Evolutionary conservation across 352 stramenopile genomes (phyloP), one percentile per base, ranked within the genome.

Genomic region (Phytophthora meadii): DNA sequence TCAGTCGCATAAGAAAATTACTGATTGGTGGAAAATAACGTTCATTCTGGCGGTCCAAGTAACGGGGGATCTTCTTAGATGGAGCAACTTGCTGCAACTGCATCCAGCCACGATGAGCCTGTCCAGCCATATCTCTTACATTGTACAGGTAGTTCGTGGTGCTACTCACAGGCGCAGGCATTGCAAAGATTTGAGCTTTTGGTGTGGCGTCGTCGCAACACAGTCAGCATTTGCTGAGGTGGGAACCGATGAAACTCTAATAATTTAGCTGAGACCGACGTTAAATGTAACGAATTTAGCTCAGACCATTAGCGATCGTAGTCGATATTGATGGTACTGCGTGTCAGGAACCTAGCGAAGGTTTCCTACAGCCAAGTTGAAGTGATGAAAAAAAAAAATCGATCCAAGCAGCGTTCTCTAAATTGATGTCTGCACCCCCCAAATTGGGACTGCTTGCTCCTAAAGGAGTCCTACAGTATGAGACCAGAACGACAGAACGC

Each of bases 21-120:
- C 4, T 54, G 39, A 65, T 65, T 65, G 54, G 62, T 17, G 9
- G 32, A 70, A 64, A 64, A 36, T 44, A 30, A 22, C 8, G 6
- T 30, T 4, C 30, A 70, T 68, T 67, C 57, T 62, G 64, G 56
- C 28, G 64, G 64, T 67, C 47, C 56, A 71, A 46, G 39, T 68
- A 53, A n/a, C n/a, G 0, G 37, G n/a, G 37, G 3, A 11, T 15
- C 9, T 42, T n/a, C 22, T n/a, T n/a, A 22, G 37, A 4, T 42
- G 40, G 40, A 27, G 40, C 30, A 36, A 14, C 30, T 36, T 46
- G 14, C 22, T 17, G 11, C 28, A n/a, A n/a, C 5, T n/a, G 9
- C 9, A 49, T 22, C 19, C 42, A n/a, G 14, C 42, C 17, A 30
- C 24, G 36, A 14, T 22, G 47, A 65, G 36, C 28, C 22, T 61